Evolutionary conservation across 106 monocot genomes (phyloP).

Genomic region (Alisma plantagoaquatica): DNA sequence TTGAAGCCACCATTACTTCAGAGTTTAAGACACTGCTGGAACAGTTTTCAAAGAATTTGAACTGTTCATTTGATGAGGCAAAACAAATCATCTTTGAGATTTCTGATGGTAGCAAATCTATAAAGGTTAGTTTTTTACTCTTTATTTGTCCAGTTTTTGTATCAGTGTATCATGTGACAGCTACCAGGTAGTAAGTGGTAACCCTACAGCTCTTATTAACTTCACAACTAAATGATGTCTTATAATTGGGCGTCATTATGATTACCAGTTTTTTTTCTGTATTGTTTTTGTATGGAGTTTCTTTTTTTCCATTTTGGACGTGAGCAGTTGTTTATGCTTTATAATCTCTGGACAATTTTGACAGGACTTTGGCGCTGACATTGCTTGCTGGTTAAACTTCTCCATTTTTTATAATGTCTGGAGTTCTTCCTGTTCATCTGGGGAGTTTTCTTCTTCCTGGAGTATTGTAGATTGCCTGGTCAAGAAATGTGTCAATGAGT

Average conservation of each 20-base stretch:
- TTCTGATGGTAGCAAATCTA: slow-evolving; percentile 33
- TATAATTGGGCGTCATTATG: too few species aligned
- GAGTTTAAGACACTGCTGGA: slow-evolving; percentile 55
- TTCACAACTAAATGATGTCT: too few species aligned
- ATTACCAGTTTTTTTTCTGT: not conserved
- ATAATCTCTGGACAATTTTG: slow-evolving; percentile 1
- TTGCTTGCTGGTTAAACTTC: slow-evolving; percentile 59
- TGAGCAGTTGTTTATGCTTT: too few species aligned
- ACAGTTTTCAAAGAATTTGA: slow-evolving; percentile 36
- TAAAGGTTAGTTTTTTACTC: slow-evolving; percentile 56
- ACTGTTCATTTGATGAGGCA: slow-evolving; percentile 63
- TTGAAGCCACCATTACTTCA: slow-evolving; percentile 3
- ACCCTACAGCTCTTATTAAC: too few species aligned
- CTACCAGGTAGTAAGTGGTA: too few species aligned
- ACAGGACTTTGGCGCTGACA: slow-evolving; percentile 49
- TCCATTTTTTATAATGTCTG: slow-evolving; percentile 78
- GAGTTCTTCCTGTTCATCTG: slow-evolving; percentile 16
- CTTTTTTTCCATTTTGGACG: too few species aligned
- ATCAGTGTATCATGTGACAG: too few species aligned
- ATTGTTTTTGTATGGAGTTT: not conserved
- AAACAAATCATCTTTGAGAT: slow-evolving; percentile 26
- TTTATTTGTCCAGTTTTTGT: too few species aligned
- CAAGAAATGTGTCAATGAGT: slow-evolving; percentile 36
- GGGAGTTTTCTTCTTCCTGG: slow-evolving; percentile 29
- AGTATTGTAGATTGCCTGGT: slow-evolving; percentile 47